phyloP scores from a whole-genome alignment of 805 yeast genomes.

The Candida orba region DNA sequence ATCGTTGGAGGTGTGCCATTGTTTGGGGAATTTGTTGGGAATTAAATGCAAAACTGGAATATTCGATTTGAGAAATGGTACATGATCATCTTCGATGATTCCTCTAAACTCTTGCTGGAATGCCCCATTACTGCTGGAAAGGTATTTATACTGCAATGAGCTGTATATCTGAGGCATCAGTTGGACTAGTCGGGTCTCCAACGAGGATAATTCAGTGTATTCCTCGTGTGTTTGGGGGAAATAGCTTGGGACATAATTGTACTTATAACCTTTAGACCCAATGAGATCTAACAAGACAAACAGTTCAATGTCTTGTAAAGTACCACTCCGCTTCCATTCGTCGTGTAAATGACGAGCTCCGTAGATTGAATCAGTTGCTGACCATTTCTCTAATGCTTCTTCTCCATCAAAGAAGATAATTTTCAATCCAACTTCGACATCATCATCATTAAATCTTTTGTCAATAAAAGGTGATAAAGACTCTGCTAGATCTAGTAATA shows the following conservation, averaged over 20 bases:
- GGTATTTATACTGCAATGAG: conserved; percentile 4
- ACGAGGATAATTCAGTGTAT: conserved; percentile 29
- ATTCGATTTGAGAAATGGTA: conserved; percentile 41
- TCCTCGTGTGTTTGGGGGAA: conserved; percentile 32
- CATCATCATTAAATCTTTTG: conserved; percentile 8
- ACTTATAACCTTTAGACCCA: conserved; percentile 28
- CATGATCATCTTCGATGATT: conserved; percentile 43
- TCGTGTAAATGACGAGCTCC: conserved; percentile 46
- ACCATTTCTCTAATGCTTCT: conserved; percentile 52
- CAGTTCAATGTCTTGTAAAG: conserved; percentile 31
- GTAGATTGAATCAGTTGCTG: conserved; percentile 43
- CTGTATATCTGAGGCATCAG: conserved; percentile 4
- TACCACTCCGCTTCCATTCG: conserved; percentile 25
- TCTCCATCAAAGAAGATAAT: conserved; percentile 55
- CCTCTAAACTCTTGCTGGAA: conserved; percentile 13
- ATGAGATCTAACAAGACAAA: conserved; percentile 45
- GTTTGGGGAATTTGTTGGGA: conserved; percentile 42
- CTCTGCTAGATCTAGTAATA: conserved; percentile 39
- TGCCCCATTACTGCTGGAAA: conserved; percentile 14
- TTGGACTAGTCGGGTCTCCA: conserved; percentile 26
- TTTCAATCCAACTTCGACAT: conserved; percentile 32
- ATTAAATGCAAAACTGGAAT: conserved; percentile 46
- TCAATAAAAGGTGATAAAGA: conserved; percentile 10
- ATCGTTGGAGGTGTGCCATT: conserved; percentile 48
- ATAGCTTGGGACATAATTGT: conserved; percentile 32